Conservation (phyloP, 169 alveolate species). For the Neospora caninum region DNA sequence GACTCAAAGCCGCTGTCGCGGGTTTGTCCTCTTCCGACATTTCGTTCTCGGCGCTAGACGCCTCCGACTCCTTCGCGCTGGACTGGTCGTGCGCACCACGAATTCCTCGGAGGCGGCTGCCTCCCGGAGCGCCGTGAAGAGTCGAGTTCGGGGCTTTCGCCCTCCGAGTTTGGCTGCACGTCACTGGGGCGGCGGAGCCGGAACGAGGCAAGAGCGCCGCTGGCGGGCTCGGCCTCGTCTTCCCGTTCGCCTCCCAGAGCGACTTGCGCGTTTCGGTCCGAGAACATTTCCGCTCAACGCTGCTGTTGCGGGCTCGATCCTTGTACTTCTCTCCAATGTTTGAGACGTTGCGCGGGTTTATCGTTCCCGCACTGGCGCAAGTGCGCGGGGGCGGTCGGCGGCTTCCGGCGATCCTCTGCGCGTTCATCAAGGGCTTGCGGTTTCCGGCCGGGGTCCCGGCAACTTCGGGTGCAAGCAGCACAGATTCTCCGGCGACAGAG, state of each 20-base stretch:
- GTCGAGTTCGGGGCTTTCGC: neutral
- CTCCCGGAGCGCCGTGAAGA: neutral
- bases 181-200: neutral
- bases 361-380: neutral
- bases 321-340: neutral
- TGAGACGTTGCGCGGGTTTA: constrained; percentile 19
- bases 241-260: constrained; percentile 2
- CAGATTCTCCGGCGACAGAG: neutral
- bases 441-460: neutral
- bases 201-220: neutral
- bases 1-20: neutral
- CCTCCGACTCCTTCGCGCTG: neutral
- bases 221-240: neutral
- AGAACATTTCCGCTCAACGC: neutral
- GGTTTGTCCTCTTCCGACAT: neutral
- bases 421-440: neutral
- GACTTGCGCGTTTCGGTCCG: neutral
- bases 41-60: neutral
- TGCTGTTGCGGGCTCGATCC: neutral
- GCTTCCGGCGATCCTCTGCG: constrained; percentile 5
- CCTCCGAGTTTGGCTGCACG: neutral
- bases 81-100: neutral
- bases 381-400: constrained; percentile 23
- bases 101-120: neutral
- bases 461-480: neutral